Conservation (phyloP, 148 eudicot species). For the Diospyros kaki region DNA sequence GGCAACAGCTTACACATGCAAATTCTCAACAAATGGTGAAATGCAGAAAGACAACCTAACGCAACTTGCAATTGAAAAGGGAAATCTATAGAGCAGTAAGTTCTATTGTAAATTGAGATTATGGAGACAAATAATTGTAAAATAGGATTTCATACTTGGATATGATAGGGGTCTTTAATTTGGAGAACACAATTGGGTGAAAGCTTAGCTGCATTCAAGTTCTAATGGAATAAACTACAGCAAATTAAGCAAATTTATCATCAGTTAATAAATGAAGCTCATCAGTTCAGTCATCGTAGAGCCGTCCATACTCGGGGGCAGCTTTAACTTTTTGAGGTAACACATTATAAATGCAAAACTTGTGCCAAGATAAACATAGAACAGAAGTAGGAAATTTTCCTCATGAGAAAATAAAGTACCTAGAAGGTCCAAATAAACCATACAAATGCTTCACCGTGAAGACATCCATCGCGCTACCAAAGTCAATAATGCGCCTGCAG, state of each 20-base stretch:
- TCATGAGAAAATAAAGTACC: conserved; percentile 34
- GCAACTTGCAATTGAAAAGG: background rate
- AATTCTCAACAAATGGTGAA: background rate
- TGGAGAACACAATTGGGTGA: background rate
- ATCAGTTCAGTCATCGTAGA: background rate
- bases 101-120: background rate
- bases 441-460: conserved; percentile 74
- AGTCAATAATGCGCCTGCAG: conserved; percentile 93
- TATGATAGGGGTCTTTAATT: background rate
- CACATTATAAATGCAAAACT: background rate
- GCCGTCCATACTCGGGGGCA: background rate
- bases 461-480: conserved; percentile 90
- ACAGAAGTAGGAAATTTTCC: background rate
- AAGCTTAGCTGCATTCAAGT: background rate
- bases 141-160: background rate
- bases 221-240: background rate
- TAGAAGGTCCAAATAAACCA: conserved; percentile 78
- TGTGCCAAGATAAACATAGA: background rate
- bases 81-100: background rate
- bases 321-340: conserved; percentile 1
- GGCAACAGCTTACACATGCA: background rate
- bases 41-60: background rate
- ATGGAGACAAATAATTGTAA: background rate
- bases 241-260: background rate
- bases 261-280: background rate